Percentiles rank a stretch among this genome's conserved stretches.
These are phyloP conservation scores for Meyerozyma guilliermondii DNA, from an alignment of 1,139 yeast genomes.

Conservation along the genomic window DNA sequence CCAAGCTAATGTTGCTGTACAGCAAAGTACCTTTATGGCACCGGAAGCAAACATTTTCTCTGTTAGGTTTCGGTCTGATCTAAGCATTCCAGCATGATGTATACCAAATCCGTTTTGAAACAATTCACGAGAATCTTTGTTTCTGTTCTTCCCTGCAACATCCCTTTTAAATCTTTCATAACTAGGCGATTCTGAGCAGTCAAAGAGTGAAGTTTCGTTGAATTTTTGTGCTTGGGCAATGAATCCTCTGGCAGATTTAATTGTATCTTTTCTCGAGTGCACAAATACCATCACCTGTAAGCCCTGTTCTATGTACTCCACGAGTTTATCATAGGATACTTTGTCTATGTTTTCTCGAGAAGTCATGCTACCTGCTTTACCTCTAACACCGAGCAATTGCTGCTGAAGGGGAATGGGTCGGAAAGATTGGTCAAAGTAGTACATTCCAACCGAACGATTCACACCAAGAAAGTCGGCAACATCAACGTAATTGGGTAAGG, in stretches of 20 bases:
- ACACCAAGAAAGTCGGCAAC: conserved; percentile 96
- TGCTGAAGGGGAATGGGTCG: conserved; percentile 94
- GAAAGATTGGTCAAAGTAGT: conserved; percentile 87
- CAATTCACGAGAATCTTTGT: conserved; percentile 75
- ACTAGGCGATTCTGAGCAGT: conserved; percentile 47
- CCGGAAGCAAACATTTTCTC: conserved; percentile 86
- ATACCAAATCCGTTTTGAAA: conserved; percentile 83
- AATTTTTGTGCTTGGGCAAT: conserved; percentile 63
- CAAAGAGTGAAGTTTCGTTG: conserved; percentile 55
- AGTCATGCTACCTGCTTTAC: conserved; percentile 65
- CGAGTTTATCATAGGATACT: conserved; percentile 71
- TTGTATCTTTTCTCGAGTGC: conserved; percentile 91
- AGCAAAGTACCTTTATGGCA: conserved; percentile 82
- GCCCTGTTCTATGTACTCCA: conserved; percentile 62
- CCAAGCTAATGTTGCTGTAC: conserved; percentile 99
- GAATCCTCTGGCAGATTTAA: conserved; percentile 71
- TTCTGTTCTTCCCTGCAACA: conserved; percentile 61
- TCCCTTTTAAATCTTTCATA: conserved; percentile 56
- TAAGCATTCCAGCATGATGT: conserved; percentile 96
- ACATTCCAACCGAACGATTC: conserved; percentile 83
- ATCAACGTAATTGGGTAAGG: conserved; percentile 88
- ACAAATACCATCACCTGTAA: conserved; percentile 96
- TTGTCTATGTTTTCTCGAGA: conserved; percentile 75
- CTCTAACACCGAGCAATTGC: conserved; percentile 80
- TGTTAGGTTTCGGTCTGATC: conserved; percentile 84